Evolutionary conservation across 148 eudicot species (phyloP), one percentile per base, ranked within the genome.

Genomic region (Heliosperma pusillum): DNA sequence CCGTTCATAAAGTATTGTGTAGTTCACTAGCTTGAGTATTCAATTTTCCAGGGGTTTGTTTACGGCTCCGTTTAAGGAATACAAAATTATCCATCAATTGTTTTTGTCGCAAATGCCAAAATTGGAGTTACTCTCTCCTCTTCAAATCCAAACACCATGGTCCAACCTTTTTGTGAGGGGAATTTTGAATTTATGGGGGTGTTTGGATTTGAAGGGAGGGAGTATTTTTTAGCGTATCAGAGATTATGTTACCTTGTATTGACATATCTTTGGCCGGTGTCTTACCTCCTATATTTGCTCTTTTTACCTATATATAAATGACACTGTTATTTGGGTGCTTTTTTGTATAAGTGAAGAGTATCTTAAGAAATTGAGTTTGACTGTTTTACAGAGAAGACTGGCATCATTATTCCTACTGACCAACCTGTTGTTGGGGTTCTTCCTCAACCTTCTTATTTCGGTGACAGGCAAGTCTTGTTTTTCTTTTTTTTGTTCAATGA

Each of bases 401-500:
- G 84, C 22, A 40, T 80, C 42, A 72, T 87, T 69, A 70, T 79
- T 53, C 77, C 78, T 56, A 64, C 82, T 80, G 78, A 83, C 75
- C 95, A 83, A 73, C 81, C 89, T 36, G 42, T 88, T 69, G 90
- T 88, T 70, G 92, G 90, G 81, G 77, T 88, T 82, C 86, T 88
- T 66, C 88, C 90, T 62, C 95, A 90, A 72, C 95, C 95, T 72
- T 82, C 80, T 78, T 85, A 82, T 72, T 83, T 79, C 19, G 89
- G 90, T 71, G 85, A 88, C 79, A 90, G 95, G 95, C 83, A 90
- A 88, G 92, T 73, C 30, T 71, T 26, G 27, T 64, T 45, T 55
- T 36, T 29, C 3, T 29, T 29, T 29, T 29, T 29, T 29, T 50
- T 63, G n/a, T 36, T 42, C 29, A 25, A 13, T 64, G 55, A 65